Evolutionary conservation across 1,139 yeast genomes (phyloP).

Genomic region (Diutina rugosa): DNA sequence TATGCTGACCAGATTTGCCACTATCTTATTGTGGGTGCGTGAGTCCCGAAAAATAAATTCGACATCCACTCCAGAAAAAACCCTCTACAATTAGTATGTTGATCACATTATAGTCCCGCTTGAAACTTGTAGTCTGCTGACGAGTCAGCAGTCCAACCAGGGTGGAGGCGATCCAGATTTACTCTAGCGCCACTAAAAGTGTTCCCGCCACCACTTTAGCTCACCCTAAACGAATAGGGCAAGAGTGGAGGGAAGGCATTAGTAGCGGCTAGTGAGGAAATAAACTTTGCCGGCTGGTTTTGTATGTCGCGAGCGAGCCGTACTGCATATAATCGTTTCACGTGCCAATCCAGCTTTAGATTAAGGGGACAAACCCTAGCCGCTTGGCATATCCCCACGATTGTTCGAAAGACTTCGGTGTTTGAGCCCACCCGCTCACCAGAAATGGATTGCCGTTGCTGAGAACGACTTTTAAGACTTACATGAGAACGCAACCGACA

Average conservation of each 20-base stretch:
- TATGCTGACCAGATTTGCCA: neutral
- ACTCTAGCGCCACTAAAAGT: constrained; percentile 1
- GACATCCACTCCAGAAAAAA: neutral
- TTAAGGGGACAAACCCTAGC: neutral
- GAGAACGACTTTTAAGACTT: too few species aligned
- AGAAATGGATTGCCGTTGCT: too few species aligned
- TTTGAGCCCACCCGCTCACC: too few species aligned
- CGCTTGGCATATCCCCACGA: neutral
- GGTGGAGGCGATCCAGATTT: constrained; percentile 1
- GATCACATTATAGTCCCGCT: constrained; percentile 2
- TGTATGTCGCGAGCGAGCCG: neutral
- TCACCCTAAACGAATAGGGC: constrained; percentile 1
- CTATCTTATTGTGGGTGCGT: neutral
- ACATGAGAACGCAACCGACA: too few species aligned
- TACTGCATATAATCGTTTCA: neutral
- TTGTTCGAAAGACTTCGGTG: too few species aligned
- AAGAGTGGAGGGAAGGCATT: constrained; percentile 2
- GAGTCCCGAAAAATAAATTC: neutral
- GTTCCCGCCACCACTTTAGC: constrained; percentile 1
- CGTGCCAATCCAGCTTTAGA: neutral
- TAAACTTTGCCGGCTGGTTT: neutral
- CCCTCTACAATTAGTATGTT: neutral
- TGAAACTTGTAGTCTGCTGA: neutral
- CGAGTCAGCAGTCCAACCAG: neutral
- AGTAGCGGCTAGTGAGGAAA: neutral